A percentile compares a stretch with the other conserved stretches of the same genome.
Conservation (phyloP, 139 green algal species). For the Dunaliella sp. region DNA sequence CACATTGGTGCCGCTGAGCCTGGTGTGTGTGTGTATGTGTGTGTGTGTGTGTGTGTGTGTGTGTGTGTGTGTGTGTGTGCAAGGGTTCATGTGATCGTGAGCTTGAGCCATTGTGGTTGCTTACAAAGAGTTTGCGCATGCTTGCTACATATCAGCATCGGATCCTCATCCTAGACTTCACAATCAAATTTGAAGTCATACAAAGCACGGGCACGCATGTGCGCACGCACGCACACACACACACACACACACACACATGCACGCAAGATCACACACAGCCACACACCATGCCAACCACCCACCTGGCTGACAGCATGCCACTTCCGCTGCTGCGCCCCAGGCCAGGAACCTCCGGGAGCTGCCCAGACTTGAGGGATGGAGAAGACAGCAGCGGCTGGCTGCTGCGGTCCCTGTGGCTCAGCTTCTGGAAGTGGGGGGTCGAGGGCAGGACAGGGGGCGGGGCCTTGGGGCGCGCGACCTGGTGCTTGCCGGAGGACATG, state of each 20-base stretch:
- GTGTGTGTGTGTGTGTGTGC: neutral
- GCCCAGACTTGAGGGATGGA: neutral
- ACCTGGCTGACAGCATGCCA: neutral
- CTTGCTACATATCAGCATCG: neutral
- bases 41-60: neutral
- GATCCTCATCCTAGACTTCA: neutral
- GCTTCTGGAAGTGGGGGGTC: neutral
- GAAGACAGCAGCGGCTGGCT: neutral
- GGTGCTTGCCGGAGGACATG: neutral
- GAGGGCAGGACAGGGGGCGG: neutral
- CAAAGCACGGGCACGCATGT: neutral
- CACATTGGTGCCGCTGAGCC: neutral
- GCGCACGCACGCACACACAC: no score
- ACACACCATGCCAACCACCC: neutral
- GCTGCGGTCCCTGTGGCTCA: neutral
- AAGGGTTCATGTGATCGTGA: neutral
- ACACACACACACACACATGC: no score
- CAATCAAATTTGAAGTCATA: neutral
- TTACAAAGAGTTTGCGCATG: neutral
- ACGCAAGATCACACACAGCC: no score
- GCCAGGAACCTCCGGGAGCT: no score
- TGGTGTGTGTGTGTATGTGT: neutral
- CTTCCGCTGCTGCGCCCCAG: neutral
- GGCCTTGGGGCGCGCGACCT: neutral
- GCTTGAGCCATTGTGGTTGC: neutral